Evolutionary conservation across 257 asterid species (phyloP).

Genomic region (Parsonsia alboflavescens): DNA sequence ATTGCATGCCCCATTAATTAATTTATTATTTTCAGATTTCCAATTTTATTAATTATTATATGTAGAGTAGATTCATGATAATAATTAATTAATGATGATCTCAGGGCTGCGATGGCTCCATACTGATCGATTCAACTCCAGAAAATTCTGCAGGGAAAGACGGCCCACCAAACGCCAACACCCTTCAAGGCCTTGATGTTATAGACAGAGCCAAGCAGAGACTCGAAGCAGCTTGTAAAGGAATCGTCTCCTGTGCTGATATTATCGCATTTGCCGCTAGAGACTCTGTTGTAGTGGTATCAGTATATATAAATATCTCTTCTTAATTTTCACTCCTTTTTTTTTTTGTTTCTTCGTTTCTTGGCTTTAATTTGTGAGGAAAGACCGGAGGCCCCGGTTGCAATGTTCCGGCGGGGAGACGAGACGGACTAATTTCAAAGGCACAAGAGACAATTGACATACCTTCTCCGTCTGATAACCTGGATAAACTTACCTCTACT

Average conservation of each 20-base stretch:
- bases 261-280: conserved; percentile 76
- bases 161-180: conserved; percentile 54
- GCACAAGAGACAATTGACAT: conserved; percentile 42
- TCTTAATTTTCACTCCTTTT: no score
- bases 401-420: conserved; percentile 63
- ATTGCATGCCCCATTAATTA: not conserved
- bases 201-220: conserved; percentile 52
- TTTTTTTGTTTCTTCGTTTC: no score
- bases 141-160: conserved; percentile 66
- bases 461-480: conserved; percentile 44
- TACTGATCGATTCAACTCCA: conserved; percentile 52
- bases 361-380: no score
- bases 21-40: no score
- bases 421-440: conserved; percentile 59
- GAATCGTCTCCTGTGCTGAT: conserved; percentile 77
- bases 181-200: conserved; percentile 64
- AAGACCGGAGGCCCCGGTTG: conserved; percentile 65
- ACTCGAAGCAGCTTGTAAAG: conserved; percentile 49
- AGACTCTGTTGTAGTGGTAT: conserved; percentile 56
- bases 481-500: conserved; percentile 44
- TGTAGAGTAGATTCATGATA: no score
- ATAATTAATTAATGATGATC: not conserved
- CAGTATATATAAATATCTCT: no score
- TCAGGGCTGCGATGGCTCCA: conserved; percentile 87
- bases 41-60: no score